A percentile compares a stretch with the other conserved stretches of the same genome.
These are phyloP conservation scores for Hysterangium stoloniferum DNA, from an alignment of 768 basidiomycete species.

Conservation along the genomic window DNA sequence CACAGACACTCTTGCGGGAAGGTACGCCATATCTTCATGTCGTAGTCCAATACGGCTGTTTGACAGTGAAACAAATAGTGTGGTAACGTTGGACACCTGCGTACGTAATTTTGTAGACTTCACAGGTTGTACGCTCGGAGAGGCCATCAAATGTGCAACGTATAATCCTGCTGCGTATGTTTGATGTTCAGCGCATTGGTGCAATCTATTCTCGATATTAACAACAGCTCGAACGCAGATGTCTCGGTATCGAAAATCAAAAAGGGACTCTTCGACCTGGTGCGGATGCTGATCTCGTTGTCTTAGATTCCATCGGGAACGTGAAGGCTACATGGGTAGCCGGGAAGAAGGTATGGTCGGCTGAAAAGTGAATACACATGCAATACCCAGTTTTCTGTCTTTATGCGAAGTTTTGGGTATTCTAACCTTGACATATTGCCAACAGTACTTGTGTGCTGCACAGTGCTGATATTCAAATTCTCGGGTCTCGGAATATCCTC, in stretches of 20 bases:
- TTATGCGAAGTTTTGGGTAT: too few species aligned
- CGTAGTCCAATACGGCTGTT: too few species aligned
- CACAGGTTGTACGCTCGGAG: conserved; percentile 73
- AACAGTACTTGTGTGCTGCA: too few species aligned
- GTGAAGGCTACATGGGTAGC: conserved; percentile 70
- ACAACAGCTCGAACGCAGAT: too few species aligned
- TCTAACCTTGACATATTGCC: too few species aligned
- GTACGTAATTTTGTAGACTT: conserved; percentile 80
- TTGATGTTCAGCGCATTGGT: background rate
- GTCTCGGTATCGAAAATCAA: conserved; percentile 66
- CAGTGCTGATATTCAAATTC: too few species aligned
- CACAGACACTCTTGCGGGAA: conserved; percentile 83
- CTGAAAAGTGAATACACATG: too few species aligned
- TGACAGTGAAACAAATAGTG: too few species aligned
- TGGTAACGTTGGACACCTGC: conserved; percentile 77
- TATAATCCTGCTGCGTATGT: conserved; percentile 73
- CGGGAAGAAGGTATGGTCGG: conserved; percentile 62
- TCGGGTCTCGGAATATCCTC: too few species aligned
- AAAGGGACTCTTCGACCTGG: conserved; percentile 79
- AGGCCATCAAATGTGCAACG: conserved; percentile 83
- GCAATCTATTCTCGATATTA: too few species aligned
- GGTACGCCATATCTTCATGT: too few species aligned
- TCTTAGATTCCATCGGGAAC: conserved; percentile 57
- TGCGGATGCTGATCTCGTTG: conserved; percentile 80
- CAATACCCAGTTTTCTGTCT: too few species aligned